These are phyloP conservation scores for Hymenoscyphus albidus DNA, from an alignment of 2,329 filamentous ascomycete species.

Conservation along the genomic window DNA sequence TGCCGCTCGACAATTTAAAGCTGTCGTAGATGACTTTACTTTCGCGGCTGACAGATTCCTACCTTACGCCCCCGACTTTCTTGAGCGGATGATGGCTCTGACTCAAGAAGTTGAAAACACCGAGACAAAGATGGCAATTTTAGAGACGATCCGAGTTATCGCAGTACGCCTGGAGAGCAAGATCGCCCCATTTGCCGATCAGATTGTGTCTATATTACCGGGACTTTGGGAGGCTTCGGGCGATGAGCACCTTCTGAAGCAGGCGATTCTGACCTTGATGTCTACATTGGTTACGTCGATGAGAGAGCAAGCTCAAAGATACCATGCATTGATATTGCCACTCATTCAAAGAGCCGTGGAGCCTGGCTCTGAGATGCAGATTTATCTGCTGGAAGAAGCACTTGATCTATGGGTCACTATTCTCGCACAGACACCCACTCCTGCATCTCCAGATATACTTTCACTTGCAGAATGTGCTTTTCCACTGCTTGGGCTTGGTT, in stretches of 20 bases:
- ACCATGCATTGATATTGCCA: slow-evolving; percentile 76
- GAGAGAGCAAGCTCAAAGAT: slow-evolving; percentile 71
- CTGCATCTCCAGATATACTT: slow-evolving; percentile 59
- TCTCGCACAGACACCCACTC: slow-evolving; percentile 59
- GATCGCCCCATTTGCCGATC: slow-evolving; percentile 66
- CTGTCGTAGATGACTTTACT: slow-evolving; percentile 78
- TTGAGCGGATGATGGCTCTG: slow-evolving; percentile 71
- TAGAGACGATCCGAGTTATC: slow-evolving; percentile 79
- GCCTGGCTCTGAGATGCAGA: slow-evolving; percentile 66
- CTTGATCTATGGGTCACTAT: slow-evolving; percentile 85
- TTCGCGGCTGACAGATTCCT: slow-evolving; percentile 72
- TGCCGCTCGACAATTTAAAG: slow-evolving; percentile 77
- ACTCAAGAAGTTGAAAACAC: slow-evolving; percentile 75
- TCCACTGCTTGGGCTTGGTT: slow-evolving; percentile 63
- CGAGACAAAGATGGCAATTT: slow-evolving; percentile 84
- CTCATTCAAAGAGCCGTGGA: slow-evolving; percentile 78
- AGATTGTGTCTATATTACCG: slow-evolving; percentile 76
- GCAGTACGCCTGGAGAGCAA: slow-evolving; percentile 78
- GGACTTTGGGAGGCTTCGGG: slow-evolving; percentile 80
- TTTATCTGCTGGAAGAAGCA: slow-evolving; percentile 87
- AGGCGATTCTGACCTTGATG: slow-evolving; percentile 83
- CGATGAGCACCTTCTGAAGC: slow-evolving; percentile 83
- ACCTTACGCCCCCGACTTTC: slow-evolving; percentile 70
- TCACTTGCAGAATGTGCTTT: slow-evolving; percentile 60
- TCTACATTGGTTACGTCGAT: slow-evolving; percentile 82